Base-by-base conservation (phyloP, 805 yeast genomes). In the Cyberlindnera euphorbiiphila region DNA sequence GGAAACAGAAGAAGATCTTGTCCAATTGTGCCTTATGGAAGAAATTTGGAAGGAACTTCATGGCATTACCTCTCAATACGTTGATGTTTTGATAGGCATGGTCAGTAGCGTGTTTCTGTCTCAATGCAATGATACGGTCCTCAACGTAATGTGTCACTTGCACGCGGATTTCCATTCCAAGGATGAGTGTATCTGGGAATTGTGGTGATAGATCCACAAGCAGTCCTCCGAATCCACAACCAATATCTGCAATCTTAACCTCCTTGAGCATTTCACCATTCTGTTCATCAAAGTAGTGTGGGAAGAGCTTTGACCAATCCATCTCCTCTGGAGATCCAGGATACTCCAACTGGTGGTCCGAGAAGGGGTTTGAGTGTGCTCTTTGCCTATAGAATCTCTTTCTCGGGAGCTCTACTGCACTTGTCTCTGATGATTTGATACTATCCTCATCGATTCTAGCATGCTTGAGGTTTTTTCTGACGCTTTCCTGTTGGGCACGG, bases 61-160 rank as follows among this genome's bases (percentile, higher is more conserved):
- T 93, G 24, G 98, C 93, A 57, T 93, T 93, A 14, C 94, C 98
- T 59, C 98, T 74, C 36, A 93, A 65, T 4, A 93, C 98, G 19
- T 86, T 80, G 27, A 91, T 83, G 61, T 93, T 93, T 54, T 85
- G 88, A 59, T 80, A 93, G 23, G 67, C 69, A 21, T 56, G 61
- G 34, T 56, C 55, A 16, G 62, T 51, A 30, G 52, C 46, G 8
- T 52, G 52, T 47, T 63, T 53, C 39, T 66, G 63, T 61, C 98
- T 76, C 49, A 93, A 69, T 2, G 98, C 98, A 43, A 86, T 76
- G 46, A 93, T 87, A 53, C 97, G 71, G 61, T 93, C 98, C 61
- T 91, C 96, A 10, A 93, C 98, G 56, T 89, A 93, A 51, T 93
- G 88, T 1, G 98, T 91, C 34, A 93, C 98, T 63, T 93, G 98